phyloP scores from a whole-genome alignment of 2,329 filamentous ascomycete genomes.

The Byssothecium circinans region DNA sequence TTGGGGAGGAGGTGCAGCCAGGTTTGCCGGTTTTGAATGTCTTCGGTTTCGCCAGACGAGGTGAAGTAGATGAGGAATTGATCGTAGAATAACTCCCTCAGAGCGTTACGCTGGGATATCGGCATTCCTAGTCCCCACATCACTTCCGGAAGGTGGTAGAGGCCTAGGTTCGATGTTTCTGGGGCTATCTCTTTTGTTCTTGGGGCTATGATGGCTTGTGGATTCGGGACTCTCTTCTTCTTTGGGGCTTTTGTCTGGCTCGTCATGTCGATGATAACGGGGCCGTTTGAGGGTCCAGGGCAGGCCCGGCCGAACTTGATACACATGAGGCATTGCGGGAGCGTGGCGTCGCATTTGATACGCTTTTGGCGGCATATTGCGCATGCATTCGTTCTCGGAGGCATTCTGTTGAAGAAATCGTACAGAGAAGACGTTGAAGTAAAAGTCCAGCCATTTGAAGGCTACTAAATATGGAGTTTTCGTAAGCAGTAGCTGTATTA shows the following conservation, averaged over 20 bases:
- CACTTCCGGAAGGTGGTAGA: slow-evolving; percentile 3
- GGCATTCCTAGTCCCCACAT: slow-evolving; percentile 5
- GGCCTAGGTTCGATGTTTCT: neutral
- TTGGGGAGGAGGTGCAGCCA: slow-evolving; percentile 34
- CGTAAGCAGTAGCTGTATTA: too few species aligned
- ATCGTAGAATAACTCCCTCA: slow-evolving; percentile 31
- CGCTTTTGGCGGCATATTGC: slow-evolving; percentile 34
- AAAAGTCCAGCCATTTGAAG: neutral
- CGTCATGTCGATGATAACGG: slow-evolving; percentile 37
- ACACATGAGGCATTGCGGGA: slow-evolving; percentile 36
- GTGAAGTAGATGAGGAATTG: slow-evolving; percentile 33
- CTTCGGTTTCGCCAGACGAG: slow-evolving; percentile 23
- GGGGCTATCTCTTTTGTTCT: too few species aligned
- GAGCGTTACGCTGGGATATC: slow-evolving; percentile 17
- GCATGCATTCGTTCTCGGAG: slow-evolving; percentile 29
- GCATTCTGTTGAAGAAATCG: slow-evolving; percentile 14
- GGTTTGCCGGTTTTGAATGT: slow-evolving; percentile 26
- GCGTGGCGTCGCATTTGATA: slow-evolving; percentile 37
- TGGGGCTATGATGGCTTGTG: too few species aligned
- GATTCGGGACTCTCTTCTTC: slow-evolving; percentile 5
- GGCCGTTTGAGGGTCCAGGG: slow-evolving; percentile 29
- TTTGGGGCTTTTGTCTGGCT: slow-evolving; percentile 7
- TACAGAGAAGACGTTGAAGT: too few species aligned
- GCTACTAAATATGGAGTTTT: neutral
- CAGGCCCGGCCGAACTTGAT: slow-evolving; percentile 24